phyloP scores from a whole-genome alignment of 495 filamentous ascomycete genomes.

The Podospora australis region DNA sequence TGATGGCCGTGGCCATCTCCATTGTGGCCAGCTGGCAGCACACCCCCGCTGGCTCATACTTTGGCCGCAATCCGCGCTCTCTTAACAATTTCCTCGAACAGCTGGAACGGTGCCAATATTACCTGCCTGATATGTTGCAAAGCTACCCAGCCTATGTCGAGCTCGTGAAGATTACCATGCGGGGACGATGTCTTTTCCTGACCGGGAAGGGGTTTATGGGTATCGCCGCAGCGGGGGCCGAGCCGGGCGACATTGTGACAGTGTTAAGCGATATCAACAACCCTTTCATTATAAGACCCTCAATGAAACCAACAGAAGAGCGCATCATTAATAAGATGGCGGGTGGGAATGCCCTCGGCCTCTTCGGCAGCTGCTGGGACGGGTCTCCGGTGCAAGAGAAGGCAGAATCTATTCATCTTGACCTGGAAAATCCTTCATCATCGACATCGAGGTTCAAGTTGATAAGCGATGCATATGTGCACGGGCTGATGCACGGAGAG shows the following conservation, averaged over 20 bases:
- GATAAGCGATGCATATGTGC: neutral
- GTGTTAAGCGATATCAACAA: neutral
- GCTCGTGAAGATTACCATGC: conserved; percentile 8
- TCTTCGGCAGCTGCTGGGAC: neutral
- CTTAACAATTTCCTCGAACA: neutral
- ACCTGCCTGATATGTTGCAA: conserved; percentile 8
- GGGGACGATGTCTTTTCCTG: neutral
- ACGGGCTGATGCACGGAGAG: neutral
- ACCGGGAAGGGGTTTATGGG: neutral
- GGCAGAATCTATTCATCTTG: neutral
- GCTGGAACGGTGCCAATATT: neutral
- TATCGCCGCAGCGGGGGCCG: conserved; percentile 1
- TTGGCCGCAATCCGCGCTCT: neutral
- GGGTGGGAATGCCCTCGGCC: neutral
- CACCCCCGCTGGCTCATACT: neutral
- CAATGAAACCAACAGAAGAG: no score
- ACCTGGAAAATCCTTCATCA: no score
- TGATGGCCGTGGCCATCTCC: neutral
- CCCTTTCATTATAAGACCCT: neutral
- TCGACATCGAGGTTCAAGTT: neutral
- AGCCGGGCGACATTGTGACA: conserved; percentile 17
- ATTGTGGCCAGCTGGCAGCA: neutral
- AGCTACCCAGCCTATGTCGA: conserved; percentile 12
- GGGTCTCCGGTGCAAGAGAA: no score
- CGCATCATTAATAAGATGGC: neutral